A percentile compares a stretch with the other conserved stretches of the same genome.
Evolutionary conservation across 768 basidiomycete species (phyloP).

Genomic region (Suillus weaverae): DNA sequence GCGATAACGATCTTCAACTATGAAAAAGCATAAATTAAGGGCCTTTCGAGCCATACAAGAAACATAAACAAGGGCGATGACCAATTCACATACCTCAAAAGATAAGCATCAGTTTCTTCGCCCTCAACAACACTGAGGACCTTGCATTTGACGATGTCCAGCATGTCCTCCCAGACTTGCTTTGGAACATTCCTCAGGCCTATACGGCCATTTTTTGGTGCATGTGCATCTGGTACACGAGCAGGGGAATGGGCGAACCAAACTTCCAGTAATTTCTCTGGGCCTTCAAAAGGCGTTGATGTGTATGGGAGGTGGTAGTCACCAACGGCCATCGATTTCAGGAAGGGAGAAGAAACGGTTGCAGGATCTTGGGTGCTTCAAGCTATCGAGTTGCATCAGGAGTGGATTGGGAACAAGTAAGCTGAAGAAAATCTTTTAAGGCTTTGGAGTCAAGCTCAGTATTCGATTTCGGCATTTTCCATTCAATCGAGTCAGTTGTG

Average conservation of each 20-base stretch:
- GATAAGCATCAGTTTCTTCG: constrained; percentile 90
- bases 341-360: background rate
- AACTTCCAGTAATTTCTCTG: constrained; percentile 93
- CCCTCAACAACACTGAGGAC: constrained; percentile 90
- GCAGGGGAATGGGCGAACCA: constrained; percentile 89
- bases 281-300: constrained; percentile 80
- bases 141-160: constrained; percentile 95
- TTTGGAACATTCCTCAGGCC: constrained; percentile 80
- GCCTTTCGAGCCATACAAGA: background rate
- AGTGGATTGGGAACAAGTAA: constrained; percentile 5
- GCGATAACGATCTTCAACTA: constrained; percentile 8
- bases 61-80: constrained; percentile 7
- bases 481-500: background rate
- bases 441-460: background rate
- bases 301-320: constrained; percentile 23
- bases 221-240: constrained; percentile 49
- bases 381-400: constrained; percentile 46
- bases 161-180: constrained; percentile 93
- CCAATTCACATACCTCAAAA: constrained; percentile 72
- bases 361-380: constrained; percentile 25
- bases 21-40: background rate
- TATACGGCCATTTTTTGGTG: constrained; percentile 42
- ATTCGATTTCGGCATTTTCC: constrained; percentile 1
- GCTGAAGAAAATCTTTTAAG: constrained; percentile 2
- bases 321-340: constrained; percentile 26